These are phyloP conservation scores for Lasiosphaeria miniovina DNA, from an alignment of 495 filamentous ascomycete genomes.

Conservation along the genomic window DNA sequence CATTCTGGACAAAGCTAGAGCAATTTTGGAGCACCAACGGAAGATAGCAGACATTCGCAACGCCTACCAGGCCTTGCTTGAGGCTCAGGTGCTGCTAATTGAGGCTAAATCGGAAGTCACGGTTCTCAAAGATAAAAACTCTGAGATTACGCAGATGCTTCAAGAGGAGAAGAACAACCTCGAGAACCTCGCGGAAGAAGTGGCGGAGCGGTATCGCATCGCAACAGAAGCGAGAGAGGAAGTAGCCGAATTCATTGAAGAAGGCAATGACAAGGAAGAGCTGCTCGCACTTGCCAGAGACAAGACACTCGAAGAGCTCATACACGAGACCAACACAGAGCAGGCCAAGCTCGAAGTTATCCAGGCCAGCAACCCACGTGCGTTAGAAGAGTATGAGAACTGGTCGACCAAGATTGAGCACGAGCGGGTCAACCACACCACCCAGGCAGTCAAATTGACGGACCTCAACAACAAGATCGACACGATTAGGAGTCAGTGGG, in stretches of 20 bases:
- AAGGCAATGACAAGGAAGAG: constrained; percentile 30
- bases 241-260: constrained; percentile 31
- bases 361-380: constrained; percentile 70
- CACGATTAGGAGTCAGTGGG: constrained; percentile 63
- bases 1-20: constrained; percentile 59
- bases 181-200: constrained; percentile 15
- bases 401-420: constrained; percentile 54
- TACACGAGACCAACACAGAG: constrained; percentile 71
- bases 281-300: constrained; percentile 33
- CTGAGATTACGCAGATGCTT: constrained; percentile 53
- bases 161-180: constrained; percentile 35
- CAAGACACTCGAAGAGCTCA: constrained; percentile 60
- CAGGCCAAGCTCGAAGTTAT: constrained; percentile 72
- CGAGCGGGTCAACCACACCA: constrained; percentile 37
- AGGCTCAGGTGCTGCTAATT: constrained; percentile 63
- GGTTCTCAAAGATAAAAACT: constrained; percentile 59
- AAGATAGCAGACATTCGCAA: constrained; percentile 57
- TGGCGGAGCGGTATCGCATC: constrained; percentile 26
- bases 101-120: constrained; percentile 80
- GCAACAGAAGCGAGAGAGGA: constrained; percentile 27
- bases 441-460: constrained; percentile 50
- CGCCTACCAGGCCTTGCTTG: constrained; percentile 60
- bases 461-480: constrained; percentile 54
- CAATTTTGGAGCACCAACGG: constrained; percentile 57
- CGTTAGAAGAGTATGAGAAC: constrained; percentile 76